Conservation (phyloP, 441 rosid genomes). For the Biscutella laevigata region DNA sequence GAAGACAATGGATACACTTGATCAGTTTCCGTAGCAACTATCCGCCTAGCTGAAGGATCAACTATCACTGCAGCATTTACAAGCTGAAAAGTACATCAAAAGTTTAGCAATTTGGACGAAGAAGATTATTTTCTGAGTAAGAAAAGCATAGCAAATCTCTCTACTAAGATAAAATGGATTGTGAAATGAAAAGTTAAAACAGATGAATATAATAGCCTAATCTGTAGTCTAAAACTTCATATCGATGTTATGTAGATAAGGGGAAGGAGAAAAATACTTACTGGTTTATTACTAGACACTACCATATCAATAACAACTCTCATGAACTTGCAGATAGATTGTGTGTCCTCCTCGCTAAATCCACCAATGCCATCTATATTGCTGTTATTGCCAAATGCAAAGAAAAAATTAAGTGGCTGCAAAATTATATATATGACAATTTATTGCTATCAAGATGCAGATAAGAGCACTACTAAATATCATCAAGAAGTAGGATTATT, state of each 20-base stretch:
- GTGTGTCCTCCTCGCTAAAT: constrained; percentile 54
- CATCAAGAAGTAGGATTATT: neutral
- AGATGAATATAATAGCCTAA: neutral
- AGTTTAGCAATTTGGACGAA: neutral
- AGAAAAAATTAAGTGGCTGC: neutral
- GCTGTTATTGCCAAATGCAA: constrained; percentile 31
- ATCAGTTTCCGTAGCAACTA: constrained; percentile 63
- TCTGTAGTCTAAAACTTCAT: neutral
- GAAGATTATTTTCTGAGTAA: neutral
- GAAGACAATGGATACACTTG: constrained; percentile 31
- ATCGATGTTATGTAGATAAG: neutral
- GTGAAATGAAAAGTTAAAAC: neutral
- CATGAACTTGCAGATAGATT: constrained; percentile 46
- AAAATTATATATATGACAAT: neutral
- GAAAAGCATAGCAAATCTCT: neutral
- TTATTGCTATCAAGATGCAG: neutral
- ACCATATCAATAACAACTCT: constrained; percentile 54
- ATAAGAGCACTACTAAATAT: neutral
- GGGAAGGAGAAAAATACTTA: constrained; percentile 29
- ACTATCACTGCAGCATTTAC: constrained; percentile 77
- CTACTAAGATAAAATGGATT: neutral
- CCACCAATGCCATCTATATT: constrained; percentile 80
- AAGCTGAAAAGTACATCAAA: constrained; percentile 39
- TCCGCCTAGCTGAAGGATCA: constrained; percentile 48
- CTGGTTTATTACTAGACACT: constrained; percentile 46